Conservation (phyloP, 768 basidiomycete species). For the Erythrobasidium yunnanense region DNA sequence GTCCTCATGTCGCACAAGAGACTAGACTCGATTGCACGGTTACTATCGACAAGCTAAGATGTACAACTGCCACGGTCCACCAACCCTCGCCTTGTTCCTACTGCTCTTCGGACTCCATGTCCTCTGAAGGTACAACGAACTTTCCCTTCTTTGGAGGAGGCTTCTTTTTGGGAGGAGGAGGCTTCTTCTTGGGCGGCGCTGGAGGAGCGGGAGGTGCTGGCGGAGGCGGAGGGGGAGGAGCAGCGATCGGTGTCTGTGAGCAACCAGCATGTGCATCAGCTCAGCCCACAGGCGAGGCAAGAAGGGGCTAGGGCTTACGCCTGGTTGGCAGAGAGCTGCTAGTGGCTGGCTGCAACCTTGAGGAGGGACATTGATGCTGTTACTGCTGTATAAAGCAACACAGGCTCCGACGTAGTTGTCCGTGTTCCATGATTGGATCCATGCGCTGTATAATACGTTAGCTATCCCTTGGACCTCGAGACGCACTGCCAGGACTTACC, state of each 20-base stretch:
- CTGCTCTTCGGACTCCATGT: neutral
- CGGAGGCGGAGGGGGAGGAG: neutral
- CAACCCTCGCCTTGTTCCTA: too few species aligned
- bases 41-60: too few species aligned
- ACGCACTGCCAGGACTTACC: too few species aligned
- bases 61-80: too few species aligned
- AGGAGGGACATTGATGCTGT: slow-evolving; percentile 1
- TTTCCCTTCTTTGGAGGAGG: neutral
- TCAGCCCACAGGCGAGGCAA: too few species aligned
- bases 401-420: neutral
- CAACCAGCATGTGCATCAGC: too few species aligned
- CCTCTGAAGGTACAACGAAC: neutral
- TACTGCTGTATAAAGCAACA: neutral
- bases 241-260: neutral
- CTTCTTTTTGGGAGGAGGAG: neutral
- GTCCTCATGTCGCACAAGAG: too few species aligned
- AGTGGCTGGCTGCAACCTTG: neutral
- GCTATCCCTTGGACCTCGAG: too few species aligned
- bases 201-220: neutral
- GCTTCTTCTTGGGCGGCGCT: neutral
- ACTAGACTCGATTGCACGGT: too few species aligned
- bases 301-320: neutral
- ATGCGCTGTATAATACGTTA: neutral
- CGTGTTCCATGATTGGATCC: slow-evolving; percentile 1
- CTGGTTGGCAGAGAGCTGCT: neutral